These are phyloP conservation scores for Rhodotorula sp. DNA, from an alignment of 1,284 basidiomycete genomes.

Conservation along the genomic window DNA sequence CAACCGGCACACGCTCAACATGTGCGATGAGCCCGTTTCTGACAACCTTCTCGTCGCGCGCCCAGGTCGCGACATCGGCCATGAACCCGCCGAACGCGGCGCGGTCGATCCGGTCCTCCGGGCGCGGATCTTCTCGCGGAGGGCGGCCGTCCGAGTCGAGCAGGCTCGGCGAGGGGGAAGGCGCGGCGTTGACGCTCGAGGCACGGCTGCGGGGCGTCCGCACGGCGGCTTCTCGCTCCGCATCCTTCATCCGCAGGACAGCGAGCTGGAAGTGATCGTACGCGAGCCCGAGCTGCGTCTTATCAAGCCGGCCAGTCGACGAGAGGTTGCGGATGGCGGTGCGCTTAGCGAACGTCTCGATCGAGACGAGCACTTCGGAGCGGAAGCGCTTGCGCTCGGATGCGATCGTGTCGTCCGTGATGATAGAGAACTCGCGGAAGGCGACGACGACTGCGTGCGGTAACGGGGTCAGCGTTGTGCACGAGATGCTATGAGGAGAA, in stretches of 20 bases:
- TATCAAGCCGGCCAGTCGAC: slow-evolving; percentile 76
- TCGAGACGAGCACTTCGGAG: slow-evolving; percentile 86
- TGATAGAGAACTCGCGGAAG: slow-evolving; percentile 90
- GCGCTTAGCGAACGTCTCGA: slow-evolving; percentile 96
- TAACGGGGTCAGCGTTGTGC: background rate
- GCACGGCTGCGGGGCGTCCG: slow-evolving; percentile 1
- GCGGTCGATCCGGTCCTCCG: slow-evolving; percentile 84
- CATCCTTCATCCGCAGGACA: slow-evolving; percentile 42
- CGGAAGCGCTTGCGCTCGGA: slow-evolving; percentile 84
- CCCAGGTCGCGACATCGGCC: slow-evolving; percentile 94
- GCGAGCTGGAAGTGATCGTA: slow-evolving; percentile 72
- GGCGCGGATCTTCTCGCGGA: slow-evolving; percentile 46
- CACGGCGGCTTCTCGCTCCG: slow-evolving; percentile 15
- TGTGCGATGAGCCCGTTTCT: slow-evolving; percentile 84
- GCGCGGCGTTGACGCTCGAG: slow-evolving; percentile 2
- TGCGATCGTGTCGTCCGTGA: slow-evolving; percentile 93
- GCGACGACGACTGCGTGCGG: slow-evolving; percentile 66
- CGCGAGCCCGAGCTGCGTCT: slow-evolving; percentile 84
- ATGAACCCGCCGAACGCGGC: slow-evolving; percentile 87
- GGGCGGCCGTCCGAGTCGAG: background rate
- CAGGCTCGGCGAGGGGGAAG: background rate
- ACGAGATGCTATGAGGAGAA: too few relatives aligned
- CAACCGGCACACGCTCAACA: slow-evolving; percentile 72
- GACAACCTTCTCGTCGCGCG: slow-evolving; percentile 89
- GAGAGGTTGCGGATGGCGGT: slow-evolving; percentile 87